Evolutionary conservation across 345 rosid genomes (phyloP).

Genomic region (Boechera retrofracta): DNA sequence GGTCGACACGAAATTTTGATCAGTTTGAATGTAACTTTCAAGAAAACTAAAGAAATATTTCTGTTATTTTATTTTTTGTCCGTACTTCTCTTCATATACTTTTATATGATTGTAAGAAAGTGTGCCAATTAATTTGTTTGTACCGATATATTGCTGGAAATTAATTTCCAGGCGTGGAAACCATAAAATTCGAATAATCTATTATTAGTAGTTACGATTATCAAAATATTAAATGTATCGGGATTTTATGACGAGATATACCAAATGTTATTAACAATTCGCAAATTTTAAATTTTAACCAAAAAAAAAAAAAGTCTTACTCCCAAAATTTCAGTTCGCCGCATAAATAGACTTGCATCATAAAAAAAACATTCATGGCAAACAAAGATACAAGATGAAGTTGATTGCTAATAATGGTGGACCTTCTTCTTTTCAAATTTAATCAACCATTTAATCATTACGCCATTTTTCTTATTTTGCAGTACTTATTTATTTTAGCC

Average conservation of each 20-base stretch:
- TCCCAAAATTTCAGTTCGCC: slow-evolving; percentile 39
- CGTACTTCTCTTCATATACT: slow-evolving; percentile 5
- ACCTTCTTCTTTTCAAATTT: slow-evolving; percentile 50
- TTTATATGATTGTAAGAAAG: slow-evolving; percentile 7
- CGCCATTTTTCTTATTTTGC: slow-evolving; percentile 29
- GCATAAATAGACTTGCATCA: slow-evolving; percentile 44
- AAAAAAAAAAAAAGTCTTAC: background rate
- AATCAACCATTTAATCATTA: slow-evolving; percentile 51
- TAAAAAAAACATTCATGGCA: slow-evolving; percentile 38
- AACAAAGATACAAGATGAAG: slow-evolving; percentile 46
- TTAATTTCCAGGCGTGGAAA: background rate
- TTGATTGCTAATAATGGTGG: slow-evolving; percentile 45
- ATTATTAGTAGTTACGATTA: background rate
- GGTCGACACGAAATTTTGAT: slow-evolving; percentile 23
- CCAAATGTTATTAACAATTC: background rate
- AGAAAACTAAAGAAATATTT: slow-evolving; percentile 9
- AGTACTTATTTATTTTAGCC: slow-evolving; percentile 21
- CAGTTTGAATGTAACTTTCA: slow-evolving; percentile 29
- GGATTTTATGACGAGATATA: background rate
- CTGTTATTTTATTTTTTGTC: background rate
- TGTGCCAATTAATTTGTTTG: slow-evolving; percentile 9
- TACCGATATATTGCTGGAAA: background rate
- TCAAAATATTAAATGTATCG: background rate
- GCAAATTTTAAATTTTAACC: no score
- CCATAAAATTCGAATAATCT: background rate